Base-by-base conservation (phyloP, 202 grass and related monocot genomes). In the Saccharum hybrid region DNA sequence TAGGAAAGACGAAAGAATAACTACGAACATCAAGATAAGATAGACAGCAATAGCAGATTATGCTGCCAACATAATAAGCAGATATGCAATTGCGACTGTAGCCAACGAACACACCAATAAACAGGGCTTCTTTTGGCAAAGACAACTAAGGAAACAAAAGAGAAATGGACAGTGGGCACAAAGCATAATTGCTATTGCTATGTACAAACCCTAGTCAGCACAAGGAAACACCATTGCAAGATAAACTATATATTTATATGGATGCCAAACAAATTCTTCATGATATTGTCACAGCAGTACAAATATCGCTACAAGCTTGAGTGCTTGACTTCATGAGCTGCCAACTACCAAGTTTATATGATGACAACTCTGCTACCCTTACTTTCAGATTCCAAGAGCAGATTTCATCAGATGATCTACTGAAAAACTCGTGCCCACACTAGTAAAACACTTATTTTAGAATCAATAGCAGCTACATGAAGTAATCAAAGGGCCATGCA, bases 21-120 rank as follows among this genome's bases (percentile, higher is more conserved):
- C 11, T 6, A 67, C 51, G 45, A 76, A 40, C 64, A 76, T 81
- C 63, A 41, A 52, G 48, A 69, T 70, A 86, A 46, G 34, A 22
- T 42, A 45, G 36, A 23, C 2, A 7, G 2, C 56, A 67, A 72
- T 7, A 65, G 8, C 0, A 57, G 39, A 31, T 42, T 74, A 40
- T 86, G 60, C 10, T 46, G 19, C 7, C 22, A 31, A 23, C 73
- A n/a, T 66, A 4, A 77, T 16, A 60, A 45, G 10, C 3, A 0
- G 37, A 48, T 59, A 66, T 59, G 15, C 0, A 34, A 42, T 39
- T 63, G 10, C 49, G 3, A 64, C 13, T 3, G n/a, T 42, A 71
- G 75, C 21, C 2, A 64, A 65, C 4, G 10, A 43, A 26, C 51
- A 52, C 8, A 41, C n/a, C 22, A 64, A 15, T 42, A 62, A 78